Evolutionary conservation across 192 early-diverging fungal genomes (phyloP).

Genomic region (Radiomyces spectabilis): DNA sequence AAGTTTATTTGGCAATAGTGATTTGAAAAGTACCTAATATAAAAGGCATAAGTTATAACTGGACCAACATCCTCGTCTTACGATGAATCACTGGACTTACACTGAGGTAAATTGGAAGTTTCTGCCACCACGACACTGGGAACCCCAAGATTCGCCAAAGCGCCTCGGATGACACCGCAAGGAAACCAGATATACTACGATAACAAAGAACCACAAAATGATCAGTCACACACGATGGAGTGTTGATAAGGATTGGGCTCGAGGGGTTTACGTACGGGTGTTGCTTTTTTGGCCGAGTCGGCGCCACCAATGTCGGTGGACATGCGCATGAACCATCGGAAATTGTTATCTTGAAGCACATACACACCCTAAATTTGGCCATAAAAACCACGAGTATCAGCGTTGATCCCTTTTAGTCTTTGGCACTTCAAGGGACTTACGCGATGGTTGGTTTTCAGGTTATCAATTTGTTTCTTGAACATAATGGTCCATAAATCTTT

Average conservation of each 20-base stretch:
- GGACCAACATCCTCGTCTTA: neutral
- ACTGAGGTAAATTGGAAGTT: constrained; percentile 74
- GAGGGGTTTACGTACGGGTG: constrained; percentile 75
- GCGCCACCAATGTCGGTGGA: constrained; percentile 69
- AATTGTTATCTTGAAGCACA: constrained; percentile 96
- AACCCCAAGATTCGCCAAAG: constrained; percentile 86
- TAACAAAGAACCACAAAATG: neutral
- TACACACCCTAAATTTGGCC: constrained; percentile 74
- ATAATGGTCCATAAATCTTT: constrained; percentile 94
- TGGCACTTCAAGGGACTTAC: constrained; percentile 44
- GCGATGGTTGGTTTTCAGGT: constrained; percentile 97
- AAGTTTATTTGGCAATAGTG: constrained; percentile 55
- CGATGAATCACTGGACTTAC: constrained; percentile 25
- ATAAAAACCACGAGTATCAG: neutral
- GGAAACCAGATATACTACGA: constrained; percentile 88
- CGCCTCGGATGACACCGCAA: constrained; percentile 94
- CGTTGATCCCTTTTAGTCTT: neutral
- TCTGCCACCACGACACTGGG: constrained; percentile 82
- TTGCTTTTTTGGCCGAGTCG: constrained; percentile 70
- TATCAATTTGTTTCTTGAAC: constrained; percentile 98
- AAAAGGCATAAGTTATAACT: neutral
- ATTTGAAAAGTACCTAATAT: constrained; percentile 65
- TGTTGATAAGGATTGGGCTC: too few relatives aligned
- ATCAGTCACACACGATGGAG: neutral
- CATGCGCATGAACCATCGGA: constrained; percentile 93